A percentile compares a stretch with the other conserved stretches of the same genome.
Conservation (phyloP, 2,329 filamentous ascomycete species). For the Emergomyces africanus region DNA sequence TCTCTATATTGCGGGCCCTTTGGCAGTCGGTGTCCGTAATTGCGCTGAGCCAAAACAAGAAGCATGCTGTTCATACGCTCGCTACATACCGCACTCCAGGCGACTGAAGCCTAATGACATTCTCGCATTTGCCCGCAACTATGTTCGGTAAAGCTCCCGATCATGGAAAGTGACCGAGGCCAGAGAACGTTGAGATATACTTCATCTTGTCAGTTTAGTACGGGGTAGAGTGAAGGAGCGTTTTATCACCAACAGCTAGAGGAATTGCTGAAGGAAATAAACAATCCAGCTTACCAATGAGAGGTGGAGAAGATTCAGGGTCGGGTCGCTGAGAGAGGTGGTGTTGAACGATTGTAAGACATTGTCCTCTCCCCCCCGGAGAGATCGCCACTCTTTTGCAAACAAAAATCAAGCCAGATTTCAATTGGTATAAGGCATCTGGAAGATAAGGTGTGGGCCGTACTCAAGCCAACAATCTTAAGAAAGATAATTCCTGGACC, state of each 20-base stretch:
- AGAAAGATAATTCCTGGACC: background rate
- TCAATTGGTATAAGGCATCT: too few species aligned
- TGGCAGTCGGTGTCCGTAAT: background rate
- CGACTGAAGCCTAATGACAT: background rate
- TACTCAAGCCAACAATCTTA: background rate
- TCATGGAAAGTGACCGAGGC: background rate
- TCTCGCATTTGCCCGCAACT: background rate
- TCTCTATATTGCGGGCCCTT: background rate
- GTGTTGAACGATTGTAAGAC: background rate
- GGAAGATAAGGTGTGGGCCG: background rate
- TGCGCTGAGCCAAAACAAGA: background rate
- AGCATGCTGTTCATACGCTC: background rate
- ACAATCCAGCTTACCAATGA: background rate
- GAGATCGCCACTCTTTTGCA: background rate
- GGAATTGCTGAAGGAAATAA: background rate
- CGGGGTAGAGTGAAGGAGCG: background rate
- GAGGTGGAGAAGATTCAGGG: background rate
- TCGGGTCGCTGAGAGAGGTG: background rate
- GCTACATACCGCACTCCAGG: background rate
- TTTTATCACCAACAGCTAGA: background rate
- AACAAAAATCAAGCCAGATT: background rate
- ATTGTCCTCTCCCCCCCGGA: background rate
- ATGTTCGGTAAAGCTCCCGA: background rate
- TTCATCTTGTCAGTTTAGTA: background rate
- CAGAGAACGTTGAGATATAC: background rate